phyloP scores from a whole-genome alignment of 2,329 filamentous ascomycete genomes.

The Periglandula ipomoeae region DNA sequence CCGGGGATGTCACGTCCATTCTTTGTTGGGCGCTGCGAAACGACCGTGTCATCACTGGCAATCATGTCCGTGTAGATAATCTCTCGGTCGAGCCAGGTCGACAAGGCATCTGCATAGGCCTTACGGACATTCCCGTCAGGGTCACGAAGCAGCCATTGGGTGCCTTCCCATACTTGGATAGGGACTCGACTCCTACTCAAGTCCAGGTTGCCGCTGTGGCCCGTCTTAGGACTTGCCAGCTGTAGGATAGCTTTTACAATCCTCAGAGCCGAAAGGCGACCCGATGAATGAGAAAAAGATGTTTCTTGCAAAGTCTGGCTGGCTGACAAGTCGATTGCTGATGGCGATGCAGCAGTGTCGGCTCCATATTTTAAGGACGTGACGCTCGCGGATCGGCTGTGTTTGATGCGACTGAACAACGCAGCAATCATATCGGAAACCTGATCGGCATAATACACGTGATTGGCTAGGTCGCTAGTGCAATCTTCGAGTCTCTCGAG shows the following conservation, averaged over 20 bases:
- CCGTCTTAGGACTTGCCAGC: conserved; percentile 64
- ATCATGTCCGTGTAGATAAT: conserved; percentile 57
- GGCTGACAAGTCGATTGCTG: conserved; percentile 31
- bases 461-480: conserved; percentile 84
- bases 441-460: conserved; percentile 95
- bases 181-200: conserved; percentile 68
- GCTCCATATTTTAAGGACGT: conserved; percentile 29
- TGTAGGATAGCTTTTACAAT: conserved; percentile 75
- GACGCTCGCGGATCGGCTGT: conserved; percentile 36
- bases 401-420: conserved; percentile 70
- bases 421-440: conserved; percentile 88
- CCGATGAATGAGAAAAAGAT: conserved; percentile 43
- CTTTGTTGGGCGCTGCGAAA: conserved; percentile 34
- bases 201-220: conserved; percentile 47
- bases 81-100: conserved; percentile 80
- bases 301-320: conserved; percentile 38
- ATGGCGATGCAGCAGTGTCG: conserved; percentile 24
- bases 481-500: conserved; percentile 66
- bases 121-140: conserved; percentile 67
- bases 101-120: conserved; percentile 74
- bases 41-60: conserved; percentile 46
- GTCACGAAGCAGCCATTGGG: conserved; percentile 84
- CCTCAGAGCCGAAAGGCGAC: conserved; percentile 59
- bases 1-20: conserved; percentile 32
- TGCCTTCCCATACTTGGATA: conserved; percentile 88